Evolutionary conservation across 73 alveolate species (phyloP), one percentile per base, ranked within the genome.

Genomic region (Paramecium primaurelia): DNA sequence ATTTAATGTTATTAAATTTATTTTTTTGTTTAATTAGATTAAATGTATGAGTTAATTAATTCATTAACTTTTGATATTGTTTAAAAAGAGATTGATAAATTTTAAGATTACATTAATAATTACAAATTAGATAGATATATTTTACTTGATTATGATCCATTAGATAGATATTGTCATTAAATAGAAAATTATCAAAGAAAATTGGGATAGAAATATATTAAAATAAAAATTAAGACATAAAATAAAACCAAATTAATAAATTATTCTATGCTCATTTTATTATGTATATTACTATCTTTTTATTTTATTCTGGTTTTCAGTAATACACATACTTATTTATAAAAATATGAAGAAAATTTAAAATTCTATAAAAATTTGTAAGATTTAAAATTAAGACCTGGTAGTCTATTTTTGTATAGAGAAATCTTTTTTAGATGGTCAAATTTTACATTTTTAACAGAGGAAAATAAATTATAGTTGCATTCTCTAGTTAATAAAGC

Each of bases 401-500:
- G 84, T 25, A 64, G 49, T 12, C 30, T 64, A 7, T 64, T 8
- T 34, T 64, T 64, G 28, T 64, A 64, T 26, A 22, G 84, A 64
- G 84, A 64, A 28, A 64, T 64, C 26, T 64, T 64, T 30, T 73
- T 73, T 73, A 73, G 59, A 40, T 73, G 87, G 87, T 6, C 20
- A 2, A 73, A 73, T 73, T 73, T 73, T 8, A 73, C 87, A 16
- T 73, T 37, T 73, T 25, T 40, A 16, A 73, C 60, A 3, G 87
- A 73, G 14, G 25, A 73, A 36, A 44, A 73, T 36, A 16, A 37
- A 32, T 5, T 3, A 12, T 37, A 37, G 40, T 20, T 73, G 4
- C 10, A 73, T 73, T 14, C 40, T 16, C 47, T 73, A 0, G 40
- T 73, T 73, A 20, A 40, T 30, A 8, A 32, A 9, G 58, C 60